Evolutionary conservation across 78 protist genomes (phyloP), one percentile per base, ranked within the genome.

Genomic region (Ministeria vibrans): DNA sequence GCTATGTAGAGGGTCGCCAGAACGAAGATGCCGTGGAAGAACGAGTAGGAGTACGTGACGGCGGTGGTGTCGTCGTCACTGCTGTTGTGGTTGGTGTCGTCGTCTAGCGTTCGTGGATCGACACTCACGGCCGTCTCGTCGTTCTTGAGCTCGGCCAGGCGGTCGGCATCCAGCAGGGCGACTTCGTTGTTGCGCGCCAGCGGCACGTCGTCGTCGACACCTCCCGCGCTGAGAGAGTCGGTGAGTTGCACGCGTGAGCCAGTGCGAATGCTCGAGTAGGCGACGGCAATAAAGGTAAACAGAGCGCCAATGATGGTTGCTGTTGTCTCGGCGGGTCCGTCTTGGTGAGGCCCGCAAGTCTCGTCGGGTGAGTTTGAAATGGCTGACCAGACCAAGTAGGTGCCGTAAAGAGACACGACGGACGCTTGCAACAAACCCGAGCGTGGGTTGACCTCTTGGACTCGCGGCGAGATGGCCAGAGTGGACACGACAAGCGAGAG

Each of bases 21-120:
- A 22, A 81, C 86, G 51, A 90, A 90, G 9, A 81, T 84, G n/a
- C 86, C 38, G 78, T 90, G 91, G 88, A 90, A 90, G 61, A 90
- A 77, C 1, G 91, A 53, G 77, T 83, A 87, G 80, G 63, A 87
- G 80, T 90, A 90, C 30, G 78, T 74, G 6, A 79, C 86, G 45
- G 76, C 81, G 27, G 75, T 82, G 30, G 51, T 28, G 61, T 86
- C 91, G 44, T 90, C 89, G 51, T 80, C 90, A 18, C 27, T 0
- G n/a, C 7, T 18, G 62, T 45, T 9, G 30, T 42, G 34, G 2
- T 66, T 30, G 7, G 6, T 45, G 43, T 22, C 73, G n/a, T n/a
- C n/a, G n/a, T n/a, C n/a, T n/a, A 13, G 53, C 53, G 53, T 13
- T 6, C 13, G 28, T 13, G 53, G 28, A 46, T 6, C 53, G 28